Percentiles rank a stretch among this genome's conserved stretches.
Conservation (phyloP, 1,284 basidiomycete species). For the Acaromyces ingoldii region DNA sequence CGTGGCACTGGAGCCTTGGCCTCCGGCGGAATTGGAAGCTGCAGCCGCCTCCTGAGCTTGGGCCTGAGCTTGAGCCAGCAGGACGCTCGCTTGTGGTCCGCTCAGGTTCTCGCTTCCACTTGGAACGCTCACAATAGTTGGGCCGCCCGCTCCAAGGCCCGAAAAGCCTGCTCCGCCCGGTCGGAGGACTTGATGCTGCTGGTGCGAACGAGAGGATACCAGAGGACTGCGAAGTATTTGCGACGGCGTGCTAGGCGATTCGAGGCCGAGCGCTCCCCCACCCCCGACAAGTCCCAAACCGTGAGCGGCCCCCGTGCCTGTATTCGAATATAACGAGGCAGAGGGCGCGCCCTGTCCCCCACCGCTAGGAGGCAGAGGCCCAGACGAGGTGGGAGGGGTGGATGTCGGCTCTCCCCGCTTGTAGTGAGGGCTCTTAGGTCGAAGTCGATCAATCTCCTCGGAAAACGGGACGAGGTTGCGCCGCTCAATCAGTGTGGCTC, state of each 20-base stretch:
- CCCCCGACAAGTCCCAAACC: not conserved
- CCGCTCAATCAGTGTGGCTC: slow-evolving; percentile 32
- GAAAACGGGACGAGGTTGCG: slow-evolving; percentile 37
- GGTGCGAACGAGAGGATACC: not conserved
- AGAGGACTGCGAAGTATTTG: not conserved
- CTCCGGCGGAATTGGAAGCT: too few relatives aligned
- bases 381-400: too few relatives aligned
- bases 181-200: not conserved
- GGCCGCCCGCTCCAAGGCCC: slow-evolving; percentile 43
- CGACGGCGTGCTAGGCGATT: not conserved
- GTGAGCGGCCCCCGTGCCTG: not conserved
- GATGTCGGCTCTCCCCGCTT: too few relatives aligned
- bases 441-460: slow-evolving; percentile 32
- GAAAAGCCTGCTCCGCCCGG: slow-evolving; percentile 18
- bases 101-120: slow-evolving; percentile 45
- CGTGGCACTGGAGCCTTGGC: too few relatives aligned
- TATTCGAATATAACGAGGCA: not conserved
- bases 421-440: slow-evolving; percentile 37
- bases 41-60: not conserved
- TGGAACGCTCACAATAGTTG: slow-evolving; percentile 33
- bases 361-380: not conserved
- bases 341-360: not conserved
- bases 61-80: slow-evolving; percentile 1
- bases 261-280: not conserved
- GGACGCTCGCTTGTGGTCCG: slow-evolving; percentile 29